Conservation (phyloP, 257 asterid genomes). For the Datura wrightii region DNA sequence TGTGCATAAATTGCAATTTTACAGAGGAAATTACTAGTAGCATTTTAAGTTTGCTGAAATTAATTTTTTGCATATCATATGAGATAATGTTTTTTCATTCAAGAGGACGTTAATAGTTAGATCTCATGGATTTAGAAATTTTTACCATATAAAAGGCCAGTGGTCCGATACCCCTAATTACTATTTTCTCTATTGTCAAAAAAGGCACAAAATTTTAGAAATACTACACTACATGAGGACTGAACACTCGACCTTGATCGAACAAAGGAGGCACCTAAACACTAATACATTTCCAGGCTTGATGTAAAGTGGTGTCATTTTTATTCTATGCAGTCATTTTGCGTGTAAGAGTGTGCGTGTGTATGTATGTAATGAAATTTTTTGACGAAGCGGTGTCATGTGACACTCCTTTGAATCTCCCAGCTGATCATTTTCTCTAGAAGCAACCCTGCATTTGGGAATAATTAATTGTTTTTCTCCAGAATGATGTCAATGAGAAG, state of each 20-base stretch:
- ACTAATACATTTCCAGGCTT: neutral
- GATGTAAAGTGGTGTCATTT: neutral
- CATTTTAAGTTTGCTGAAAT: neutral
- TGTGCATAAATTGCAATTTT: neutral
- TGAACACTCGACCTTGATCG: neutral
- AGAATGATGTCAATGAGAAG: slow-evolving; percentile 83
- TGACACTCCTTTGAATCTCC: neutral
- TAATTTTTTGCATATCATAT: neutral
- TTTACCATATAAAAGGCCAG: neutral
- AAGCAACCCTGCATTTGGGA: neutral
- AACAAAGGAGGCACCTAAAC: neutral
- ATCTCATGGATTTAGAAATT: neutral
- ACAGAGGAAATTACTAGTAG: neutral
- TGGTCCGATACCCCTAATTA: neutral
- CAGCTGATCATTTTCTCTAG: neutral
- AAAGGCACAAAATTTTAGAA: neutral
- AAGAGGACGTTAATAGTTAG: neutral
- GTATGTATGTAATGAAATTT: too few relatives aligned
- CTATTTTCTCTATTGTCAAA: neutral
- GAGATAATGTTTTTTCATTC: neutral
- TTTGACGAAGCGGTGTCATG: too few relatives aligned
- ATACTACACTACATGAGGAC: neutral
- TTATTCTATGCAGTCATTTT: neutral
- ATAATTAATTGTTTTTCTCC: slow-evolving; percentile 33
- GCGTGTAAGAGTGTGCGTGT: too few relatives aligned